These are phyloP conservation scores for Amaranthus hypochondriacus DNA, from an alignment of 148 eudicot species.

Conservation along the genomic window DNA sequence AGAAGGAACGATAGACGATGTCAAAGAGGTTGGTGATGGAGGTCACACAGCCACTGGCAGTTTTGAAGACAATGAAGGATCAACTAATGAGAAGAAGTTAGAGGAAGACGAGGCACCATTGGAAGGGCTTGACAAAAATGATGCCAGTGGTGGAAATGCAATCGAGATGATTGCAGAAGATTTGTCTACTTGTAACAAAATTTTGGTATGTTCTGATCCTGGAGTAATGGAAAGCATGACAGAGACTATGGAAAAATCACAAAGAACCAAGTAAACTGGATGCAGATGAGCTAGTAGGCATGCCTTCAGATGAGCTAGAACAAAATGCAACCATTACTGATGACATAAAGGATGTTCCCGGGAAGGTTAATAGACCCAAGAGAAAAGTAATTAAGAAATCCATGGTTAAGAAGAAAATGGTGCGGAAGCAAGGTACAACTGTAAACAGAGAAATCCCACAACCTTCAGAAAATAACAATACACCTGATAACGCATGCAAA, in stretches of 20 bases:
- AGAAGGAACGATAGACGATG: conserved; percentile 2
- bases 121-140: background rate
- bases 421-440: conserved; percentile 1
- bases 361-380: conserved; percentile 15
- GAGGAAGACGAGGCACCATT: conserved; percentile 11
- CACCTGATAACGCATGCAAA: conserved; percentile 18
- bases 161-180: conserved; percentile 3
- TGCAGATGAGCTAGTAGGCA: conserved; percentile 13
- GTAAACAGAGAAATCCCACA: conserved; percentile 13
- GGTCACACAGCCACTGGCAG: conserved; percentile 7
- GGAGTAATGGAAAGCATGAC: background rate
- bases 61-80: conserved; percentile 6
- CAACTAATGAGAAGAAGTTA: background rate
- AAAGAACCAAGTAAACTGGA: conserved; percentile 9
- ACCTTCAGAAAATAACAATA: conserved; percentile 1
- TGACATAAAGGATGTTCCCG: conserved; percentile 7
- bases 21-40: conserved; percentile 12
- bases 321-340: conserved; percentile 10
- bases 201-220: conserved; percentile 16
- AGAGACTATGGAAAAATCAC: conserved; percentile 1
- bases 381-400: conserved; percentile 20
- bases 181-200: conserved; percentile 15
- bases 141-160: conserved; percentile 1
- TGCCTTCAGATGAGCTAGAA: conserved; percentile 2
- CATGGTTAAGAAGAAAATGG: conserved; percentile 17